A percentile compares a stretch with the other conserved stretches of the same genome.
Conservation (phyloP, 768 basidiomycete species). For the Termitomyces sp. region DNA sequence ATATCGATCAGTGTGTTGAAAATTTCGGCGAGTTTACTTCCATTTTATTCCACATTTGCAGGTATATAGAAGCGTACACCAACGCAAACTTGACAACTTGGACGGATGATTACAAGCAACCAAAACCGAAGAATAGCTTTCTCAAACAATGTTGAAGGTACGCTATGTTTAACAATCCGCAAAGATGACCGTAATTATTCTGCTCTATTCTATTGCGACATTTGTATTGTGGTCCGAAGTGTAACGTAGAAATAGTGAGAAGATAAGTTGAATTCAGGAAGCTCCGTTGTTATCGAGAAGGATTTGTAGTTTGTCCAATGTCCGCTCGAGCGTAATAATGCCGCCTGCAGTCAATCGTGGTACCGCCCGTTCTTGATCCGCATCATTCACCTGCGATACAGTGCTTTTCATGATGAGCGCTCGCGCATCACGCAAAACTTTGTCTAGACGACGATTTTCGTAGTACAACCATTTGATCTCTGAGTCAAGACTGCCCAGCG, state of each 20-base stretch:
- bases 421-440: conserved; percentile 61
- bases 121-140: conserved; percentile 64
- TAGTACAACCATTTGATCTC: conserved; percentile 78
- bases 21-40: neutral
- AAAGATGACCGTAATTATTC: neutral
- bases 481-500: conserved; percentile 60
- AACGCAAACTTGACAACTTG: conserved; percentile 81
- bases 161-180: neutral
- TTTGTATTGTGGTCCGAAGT: neutral
- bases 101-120: conserved; percentile 55
- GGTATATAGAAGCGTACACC: conserved; percentile 66
- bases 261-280: neutral
- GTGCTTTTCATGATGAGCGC: conserved; percentile 66
- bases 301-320: conserved; percentile 57
- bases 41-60: conserved; percentile 13
- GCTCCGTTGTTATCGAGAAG: conserved; percentile 23
- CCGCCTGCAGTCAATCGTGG: conserved; percentile 78
- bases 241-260: neutral
- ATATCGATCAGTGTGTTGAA: conserved; percentile 63
- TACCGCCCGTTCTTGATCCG: conserved; percentile 48
- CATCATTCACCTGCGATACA: conserved; percentile 21
- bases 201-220: neutral
- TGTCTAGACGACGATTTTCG: conserved; percentile 54
- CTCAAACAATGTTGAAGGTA: conserved; percentile 48
- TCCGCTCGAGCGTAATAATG: conserved; percentile 73